Conservation (phyloP, 2,329 filamentous ascomycete species). For the Fusarium sp. region DNA sequence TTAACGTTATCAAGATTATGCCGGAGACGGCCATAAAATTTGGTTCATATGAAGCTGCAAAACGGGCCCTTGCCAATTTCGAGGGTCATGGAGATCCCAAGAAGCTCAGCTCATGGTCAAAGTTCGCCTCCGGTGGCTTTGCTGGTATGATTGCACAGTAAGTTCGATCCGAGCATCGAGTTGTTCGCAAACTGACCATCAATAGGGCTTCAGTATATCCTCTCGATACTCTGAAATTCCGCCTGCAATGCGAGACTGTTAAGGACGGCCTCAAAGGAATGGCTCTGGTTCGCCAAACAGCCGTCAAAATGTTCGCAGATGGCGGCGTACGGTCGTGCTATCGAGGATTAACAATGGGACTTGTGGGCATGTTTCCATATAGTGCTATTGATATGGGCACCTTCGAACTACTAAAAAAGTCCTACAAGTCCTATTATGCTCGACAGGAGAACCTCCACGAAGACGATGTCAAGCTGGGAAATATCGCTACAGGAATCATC, state of each 20-base stretch:
- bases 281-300: conserved; percentile 83
- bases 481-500: conserved; percentile 87
- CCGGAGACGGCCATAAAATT: conserved; percentile 99
- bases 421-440: conserved; percentile 77
- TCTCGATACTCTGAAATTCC: conserved; percentile 83
- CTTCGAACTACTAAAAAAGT: conserved; percentile 90
- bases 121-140: conserved; percentile 90
- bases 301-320: conserved; percentile 84
- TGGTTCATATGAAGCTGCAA: conserved; percentile 95
- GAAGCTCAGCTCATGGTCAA: conserved; percentile 83
- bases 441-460: conserved; percentile 78
- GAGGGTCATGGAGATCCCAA: conserved; percentile 90
- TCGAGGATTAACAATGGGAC: conserved; percentile 91
- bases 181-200: conserved; percentile 20
- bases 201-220: conserved; percentile 90
- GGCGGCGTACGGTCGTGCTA: conserved; percentile 85
- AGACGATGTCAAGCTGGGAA: conserved; percentile 84
- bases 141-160: conserved; percentile 95
- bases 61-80: conserved; percentile 84
- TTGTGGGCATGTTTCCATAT: conserved; percentile 97
- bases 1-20: conserved; percentile 98
- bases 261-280: conserved; percentile 86
- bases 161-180: conserved; percentile 49
- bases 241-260: conserved; percentile 94
- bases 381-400: conserved; percentile 96